Evolutionary conservation across 495 filamentous ascomycete species (phyloP), one percentile per base, ranked within the genome.

Genomic region (Aspergillus kassunensis): DNA sequence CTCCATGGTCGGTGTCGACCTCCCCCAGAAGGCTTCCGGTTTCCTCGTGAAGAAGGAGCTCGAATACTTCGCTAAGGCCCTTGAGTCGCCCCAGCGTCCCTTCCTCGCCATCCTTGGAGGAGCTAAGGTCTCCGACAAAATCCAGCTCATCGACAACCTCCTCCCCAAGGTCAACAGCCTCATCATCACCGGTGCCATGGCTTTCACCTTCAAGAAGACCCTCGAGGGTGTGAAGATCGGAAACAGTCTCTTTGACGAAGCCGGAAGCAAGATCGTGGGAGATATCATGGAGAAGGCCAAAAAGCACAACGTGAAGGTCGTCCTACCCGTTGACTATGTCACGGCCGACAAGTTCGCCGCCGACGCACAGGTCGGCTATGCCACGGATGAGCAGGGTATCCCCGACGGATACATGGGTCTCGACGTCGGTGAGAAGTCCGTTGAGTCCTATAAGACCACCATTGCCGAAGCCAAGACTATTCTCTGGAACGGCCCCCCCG

Each of bases 41-140:
- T 97, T 96, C 84, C 85, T 99, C 60, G 88, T 99, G 76, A 99
- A 99, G 87, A 99, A 97, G 79, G 93, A 99, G 72, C 89, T 99
- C 41, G 92, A 97, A 64, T 99, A 97, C 84, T 99, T 99, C 69
- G 93, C 93, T 49, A 82, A 96, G 78, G 93, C 92, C 27, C 88
- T 99, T 29, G 93, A 99, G 77, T 81, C 80, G 59, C 93, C 93
- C 31, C 78, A 91, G 76, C 84, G 91, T 21, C 95, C 95, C 51
- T 99, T 99, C 87, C 88, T 99, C 15, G 95, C 93, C 68, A 97
- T 99, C 68, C 86, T 99, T 4, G 93, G 93, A 55, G 93, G 93
- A 55, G 89, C 95, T 61, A 99, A 99, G 82, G 89, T 99, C 37
- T 93, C 90, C 29, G 93, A 99, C 78, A 99, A 99, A 83, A 97